Evolutionary conservation across 2,329 filamentous ascomycete species (phyloP), one percentile per base, ranked within the genome.

Genomic region (Ophiostoma triangulosporum): DNA sequence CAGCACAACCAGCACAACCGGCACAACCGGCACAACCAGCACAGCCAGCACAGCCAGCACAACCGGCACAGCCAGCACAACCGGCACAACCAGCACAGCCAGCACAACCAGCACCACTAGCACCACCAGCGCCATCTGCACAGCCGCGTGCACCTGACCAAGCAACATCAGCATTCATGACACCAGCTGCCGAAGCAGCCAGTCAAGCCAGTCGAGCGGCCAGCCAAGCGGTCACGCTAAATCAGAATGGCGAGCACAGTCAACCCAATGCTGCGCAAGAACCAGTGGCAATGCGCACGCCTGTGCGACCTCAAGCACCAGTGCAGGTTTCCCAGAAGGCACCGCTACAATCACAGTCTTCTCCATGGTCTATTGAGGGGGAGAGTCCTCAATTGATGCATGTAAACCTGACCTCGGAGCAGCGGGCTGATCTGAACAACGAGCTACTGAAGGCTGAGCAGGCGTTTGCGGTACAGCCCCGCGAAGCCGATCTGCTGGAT

Each of bases 401-500:
- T 54, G 64, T 62, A 0, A 72, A 75, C 51, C 65, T 78, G 5
- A 65, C 63, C 0, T 57, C 64, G 0, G 56, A 64, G 3, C 63
- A 64, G 22, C 56, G 63, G 8, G 59, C 55, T 0, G 57, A 54
- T 6, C 60, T 74, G 54, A 59, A 68, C 2, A 63, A 65, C 5
- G 71, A 73, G 33, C 63, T 74, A 5, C 59, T 58, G 0, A 58
- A 60, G 15, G 67, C 67, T 1, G 70, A 73, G 57, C 24, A 60
- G 1, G 63, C 62, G 26, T 77, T 72, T 54, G 66, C 64, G 0
- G 61, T 62, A 4, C 65, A 69, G 7, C 73, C 77, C 60, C 66
- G 64, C 7, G 66, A 72, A 14, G 73, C 71, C 0, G 65, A 69
- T 54, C 20, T 36, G 3, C 64, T 75, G 9, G 53, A 60, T 0